Percentiles rank a stretch among this genome's conserved stretches.
Conservation (phyloP, 257 asterid species). For the Rhazya stricta region DNA sequence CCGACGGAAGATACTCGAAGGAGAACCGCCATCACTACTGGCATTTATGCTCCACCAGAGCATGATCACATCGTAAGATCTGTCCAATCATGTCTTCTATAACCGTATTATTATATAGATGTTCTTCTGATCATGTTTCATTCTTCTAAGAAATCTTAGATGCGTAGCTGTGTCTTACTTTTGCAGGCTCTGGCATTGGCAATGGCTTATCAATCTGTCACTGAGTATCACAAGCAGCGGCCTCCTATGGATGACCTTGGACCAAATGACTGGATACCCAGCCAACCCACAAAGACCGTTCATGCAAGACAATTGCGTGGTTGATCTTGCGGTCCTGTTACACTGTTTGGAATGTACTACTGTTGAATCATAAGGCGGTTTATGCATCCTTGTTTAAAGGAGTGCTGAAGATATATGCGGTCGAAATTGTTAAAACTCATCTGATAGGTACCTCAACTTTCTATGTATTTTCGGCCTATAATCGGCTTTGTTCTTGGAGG, state of each 20-base stretch:
- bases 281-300: conserved; percentile 33
- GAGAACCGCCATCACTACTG: conserved; percentile 63
- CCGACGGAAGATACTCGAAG: conserved; percentile 52
- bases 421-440: neutral
- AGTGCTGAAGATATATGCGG: neutral
- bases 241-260: conserved; percentile 82
- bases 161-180: neutral
- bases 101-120: neutral
- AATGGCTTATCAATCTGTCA: conserved; percentile 71
- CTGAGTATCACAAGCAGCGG: conserved; percentile 70
- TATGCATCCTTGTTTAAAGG: neutral
- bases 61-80: conserved; percentile 74
- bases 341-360: neutral
- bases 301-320: conserved; percentile 41
- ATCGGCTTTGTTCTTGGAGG: neutral
- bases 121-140: neutral
- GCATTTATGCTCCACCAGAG: conserved; percentile 85
- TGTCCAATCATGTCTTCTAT: neutral
- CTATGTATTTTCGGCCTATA: too few relatives aligned
- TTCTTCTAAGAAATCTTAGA: neutral
- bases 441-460: too few relatives aligned
- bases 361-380: neutral
- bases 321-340: too few relatives aligned
- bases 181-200: conserved; percentile 85
- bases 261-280: conserved; percentile 45